Evolutionary conservation across 179 eudicot species (phyloP).

Genomic region (Spergularia azorica): DNA sequence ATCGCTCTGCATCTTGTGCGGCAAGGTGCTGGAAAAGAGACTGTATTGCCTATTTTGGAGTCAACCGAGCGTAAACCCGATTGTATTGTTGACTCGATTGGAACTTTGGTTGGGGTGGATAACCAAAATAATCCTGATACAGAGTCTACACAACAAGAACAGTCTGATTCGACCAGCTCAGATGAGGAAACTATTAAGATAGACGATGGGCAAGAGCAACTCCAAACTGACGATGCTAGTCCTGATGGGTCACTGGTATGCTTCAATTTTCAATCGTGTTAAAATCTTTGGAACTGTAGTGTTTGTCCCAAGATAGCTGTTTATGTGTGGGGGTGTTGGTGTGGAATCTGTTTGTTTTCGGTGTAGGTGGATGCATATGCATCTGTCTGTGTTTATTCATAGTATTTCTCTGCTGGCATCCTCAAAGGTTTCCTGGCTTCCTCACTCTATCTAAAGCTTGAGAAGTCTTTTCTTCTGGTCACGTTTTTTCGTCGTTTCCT

Average conservation of each 20-base stretch:
- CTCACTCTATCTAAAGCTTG: neutral
- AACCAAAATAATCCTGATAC: slow-evolving; percentile 37
- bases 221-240: slow-evolving; percentile 29
- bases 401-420: neutral
- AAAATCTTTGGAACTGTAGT: neutral
- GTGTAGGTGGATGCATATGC: too few species aligned
- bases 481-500: neutral
- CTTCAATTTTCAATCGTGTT: slow-evolving; percentile 5
- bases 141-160: slow-evolving; percentile 9
- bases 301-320: neutral
- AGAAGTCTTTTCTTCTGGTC: neutral
- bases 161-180: slow-evolving; percentile 26
- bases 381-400: too few species aligned
- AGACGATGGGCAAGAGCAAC: slow-evolving; percentile 30
- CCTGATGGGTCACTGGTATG: slow-evolving; percentile 48
- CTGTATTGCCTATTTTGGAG: slow-evolving; percentile 29
- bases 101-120: slow-evolving; percentile 31
- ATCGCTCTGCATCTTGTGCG: slow-evolving; percentile 91
- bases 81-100: slow-evolving; percentile 37
- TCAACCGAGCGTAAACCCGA: slow-evolving; percentile 32
- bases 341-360: too few species aligned
- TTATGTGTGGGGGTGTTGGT: neutral
- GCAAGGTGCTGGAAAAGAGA: slow-evolving; percentile 43
- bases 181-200: slow-evolving; percentile 33
- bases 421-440: neutral